These are phyloP conservation scores for Acanthamoeba castellanii DNA, from an alignment of 208 protist genomes.

Conservation along the genomic window DNA sequence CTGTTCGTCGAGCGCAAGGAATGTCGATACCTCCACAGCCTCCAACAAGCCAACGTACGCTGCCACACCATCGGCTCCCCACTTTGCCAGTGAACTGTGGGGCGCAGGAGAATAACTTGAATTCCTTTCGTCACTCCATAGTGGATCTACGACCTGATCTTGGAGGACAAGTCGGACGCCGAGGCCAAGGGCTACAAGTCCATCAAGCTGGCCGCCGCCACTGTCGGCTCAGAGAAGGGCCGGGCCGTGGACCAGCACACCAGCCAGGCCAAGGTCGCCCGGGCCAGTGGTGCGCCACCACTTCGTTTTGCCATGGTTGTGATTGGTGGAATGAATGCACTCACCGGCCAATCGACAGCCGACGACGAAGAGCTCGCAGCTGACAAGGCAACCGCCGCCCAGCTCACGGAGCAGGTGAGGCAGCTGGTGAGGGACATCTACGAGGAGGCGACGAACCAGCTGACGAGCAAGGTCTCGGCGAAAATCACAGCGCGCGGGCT, in stretches of 20 bases:
- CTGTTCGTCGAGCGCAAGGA: slow-evolving; percentile 20
- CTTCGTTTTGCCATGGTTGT: not conserved
- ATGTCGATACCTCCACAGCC: not conserved
- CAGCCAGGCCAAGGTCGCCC: no score
- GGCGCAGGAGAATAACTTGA: not conserved
- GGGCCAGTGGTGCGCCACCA: no score
- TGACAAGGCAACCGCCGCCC: not conserved
- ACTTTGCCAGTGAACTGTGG: no score
- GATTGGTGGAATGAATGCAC: not conserved
- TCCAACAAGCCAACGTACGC: not conserved
- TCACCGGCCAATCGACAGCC: not conserved
- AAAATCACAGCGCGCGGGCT: slow-evolving; percentile 66
- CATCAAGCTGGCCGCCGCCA: not conserved
- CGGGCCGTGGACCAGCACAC: not conserved
- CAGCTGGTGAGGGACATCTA: slow-evolving; percentile 47
- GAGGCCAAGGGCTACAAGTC: slow-evolving; percentile 22
- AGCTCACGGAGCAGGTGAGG: not conserved
- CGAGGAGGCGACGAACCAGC: slow-evolving; percentile 73
- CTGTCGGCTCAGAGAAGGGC: not conserved
- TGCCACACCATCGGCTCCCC: not conserved
- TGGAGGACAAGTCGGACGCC: slow-evolving; percentile 1
- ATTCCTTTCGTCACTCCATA: not conserved
- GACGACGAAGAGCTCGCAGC: not conserved
- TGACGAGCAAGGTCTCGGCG: slow-evolving; percentile 45
- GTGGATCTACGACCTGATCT: slow-evolving; percentile 24